A percentile compares a stretch with the other conserved stretches of the same genome.
Conservation (phyloP, 441 rosid species). For the Melianthus villosus region DNA sequence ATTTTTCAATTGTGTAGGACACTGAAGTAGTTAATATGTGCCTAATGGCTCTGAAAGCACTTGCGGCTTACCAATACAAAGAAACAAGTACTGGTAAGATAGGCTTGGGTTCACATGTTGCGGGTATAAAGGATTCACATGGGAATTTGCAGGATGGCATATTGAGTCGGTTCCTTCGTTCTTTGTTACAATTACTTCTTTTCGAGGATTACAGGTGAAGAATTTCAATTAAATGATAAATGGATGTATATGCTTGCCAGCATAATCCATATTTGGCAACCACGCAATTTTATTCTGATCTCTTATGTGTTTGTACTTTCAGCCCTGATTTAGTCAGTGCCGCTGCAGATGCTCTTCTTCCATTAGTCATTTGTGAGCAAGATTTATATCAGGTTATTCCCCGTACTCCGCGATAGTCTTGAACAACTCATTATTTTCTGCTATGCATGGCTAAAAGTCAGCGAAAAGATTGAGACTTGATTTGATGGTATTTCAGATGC, state of each 20-base stretch:
- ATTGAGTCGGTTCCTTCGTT: slow-evolving; percentile 54
- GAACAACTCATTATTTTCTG: not conserved
- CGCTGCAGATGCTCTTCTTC: slow-evolving; percentile 93
- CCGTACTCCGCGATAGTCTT: too few relatives aligned
- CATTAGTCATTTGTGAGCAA: slow-evolving; percentile 85
- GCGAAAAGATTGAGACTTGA: too few relatives aligned
- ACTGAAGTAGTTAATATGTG: slow-evolving; percentile 77
- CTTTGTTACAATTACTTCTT: slow-evolving; percentile 65
- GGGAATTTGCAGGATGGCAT: slow-evolving; percentile 59
- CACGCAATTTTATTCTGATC: slow-evolving; percentile 1
- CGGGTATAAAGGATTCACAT: slow-evolving; percentile 28
- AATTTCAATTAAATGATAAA: not conserved
- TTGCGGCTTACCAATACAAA: slow-evolving; percentile 80
- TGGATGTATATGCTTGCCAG: too few relatives aligned
- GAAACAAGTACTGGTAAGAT: slow-evolving; percentile 42
- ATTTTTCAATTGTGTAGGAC: slow-evolving; percentile 31
- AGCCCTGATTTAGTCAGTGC: slow-evolving; percentile 78
- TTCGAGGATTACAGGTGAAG: slow-evolving; percentile 86
- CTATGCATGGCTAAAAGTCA: not conserved
- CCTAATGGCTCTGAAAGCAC: slow-evolving; percentile 70
- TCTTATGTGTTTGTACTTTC: slow-evolving; percentile 16
- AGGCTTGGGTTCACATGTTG: slow-evolving; percentile 62
- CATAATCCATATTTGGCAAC: too few relatives aligned
- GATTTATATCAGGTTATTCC: slow-evolving; percentile 63
- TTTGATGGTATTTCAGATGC: too few relatives aligned